Conservation (phyloP, 2,329 filamentous ascomycete genomes). For the Epichloe festucae region DNA sequence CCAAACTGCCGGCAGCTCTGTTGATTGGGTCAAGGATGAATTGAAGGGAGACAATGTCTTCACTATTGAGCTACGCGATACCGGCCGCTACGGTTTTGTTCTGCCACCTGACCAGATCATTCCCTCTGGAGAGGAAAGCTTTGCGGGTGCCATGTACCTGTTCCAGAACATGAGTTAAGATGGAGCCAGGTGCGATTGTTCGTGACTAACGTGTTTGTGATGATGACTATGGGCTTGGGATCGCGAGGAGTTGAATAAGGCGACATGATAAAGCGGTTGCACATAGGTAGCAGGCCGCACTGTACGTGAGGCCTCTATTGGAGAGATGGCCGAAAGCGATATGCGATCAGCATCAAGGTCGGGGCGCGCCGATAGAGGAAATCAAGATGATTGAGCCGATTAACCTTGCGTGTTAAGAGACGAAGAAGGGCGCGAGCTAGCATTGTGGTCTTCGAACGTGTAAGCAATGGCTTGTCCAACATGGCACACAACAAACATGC, state of each 20-base stretch:
- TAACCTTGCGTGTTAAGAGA: neutral
- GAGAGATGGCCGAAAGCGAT: neutral
- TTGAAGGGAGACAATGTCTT: slow-evolving; percentile 28
- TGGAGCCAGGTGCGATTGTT: neutral
- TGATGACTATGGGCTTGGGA: neutral
- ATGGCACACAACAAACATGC: neutral
- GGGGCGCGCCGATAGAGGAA: neutral
- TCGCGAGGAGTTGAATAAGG: neutral
- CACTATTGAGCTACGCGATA: slow-evolving; percentile 25
- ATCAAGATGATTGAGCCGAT: neutral
- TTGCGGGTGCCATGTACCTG: slow-evolving; percentile 47
- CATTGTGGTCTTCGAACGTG: neutral
- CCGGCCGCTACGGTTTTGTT: slow-evolving; percentile 28
- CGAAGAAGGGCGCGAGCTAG: neutral
- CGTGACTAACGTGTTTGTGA: neutral
- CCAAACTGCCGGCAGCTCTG: slow-evolving; percentile 33
- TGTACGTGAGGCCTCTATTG: neutral
- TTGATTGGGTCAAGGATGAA: slow-evolving; percentile 32
- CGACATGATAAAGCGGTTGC: neutral
- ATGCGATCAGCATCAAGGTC: neutral
- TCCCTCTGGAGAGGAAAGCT: slow-evolving; percentile 30
- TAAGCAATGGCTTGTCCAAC: neutral
- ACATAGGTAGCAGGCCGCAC: neutral
- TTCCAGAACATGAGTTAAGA: slow-evolving; percentile 25
- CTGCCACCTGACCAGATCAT: slow-evolving; percentile 29